Conservation (phyloP, 192 early-diverging fungal species). For the Linnemannia elongata region DNA sequence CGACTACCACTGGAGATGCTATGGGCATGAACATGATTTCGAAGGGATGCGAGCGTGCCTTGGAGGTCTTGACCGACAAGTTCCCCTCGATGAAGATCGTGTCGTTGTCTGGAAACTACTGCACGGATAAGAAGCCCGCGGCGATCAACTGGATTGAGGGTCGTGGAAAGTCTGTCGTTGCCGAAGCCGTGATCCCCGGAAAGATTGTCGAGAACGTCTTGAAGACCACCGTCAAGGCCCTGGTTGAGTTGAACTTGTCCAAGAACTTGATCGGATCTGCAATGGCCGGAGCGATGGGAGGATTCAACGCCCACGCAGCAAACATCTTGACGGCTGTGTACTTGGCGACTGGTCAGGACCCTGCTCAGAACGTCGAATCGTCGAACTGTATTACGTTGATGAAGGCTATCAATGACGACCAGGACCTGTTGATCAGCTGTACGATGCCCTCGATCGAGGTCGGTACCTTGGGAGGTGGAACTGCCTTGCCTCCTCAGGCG, state of each 20-base stretch:
- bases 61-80: conserved; percentile 69
- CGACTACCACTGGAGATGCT: conserved; percentile 93
- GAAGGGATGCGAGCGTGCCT: conserved; percentile 90
- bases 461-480: conserved; percentile 94
- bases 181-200: conserved; percentile 88
- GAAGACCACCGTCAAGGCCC: conserved; percentile 85
- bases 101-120: conserved; percentile 93
- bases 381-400: conserved; percentile 95
- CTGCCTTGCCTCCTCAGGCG: conserved; percentile 84
- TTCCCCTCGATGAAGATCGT: conserved; percentile 86
- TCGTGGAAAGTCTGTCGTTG: conserved; percentile 92
- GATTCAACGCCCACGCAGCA: conserved; percentile 95
- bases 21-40: conserved; percentile 99
- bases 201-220: conserved; percentile 83
- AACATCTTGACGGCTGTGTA: conserved; percentile 93
- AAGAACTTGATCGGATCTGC: conserved; percentile 96
- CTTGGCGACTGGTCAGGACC: conserved; percentile 95
- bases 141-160: conserved; percentile 99
- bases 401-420: conserved; percentile 84
- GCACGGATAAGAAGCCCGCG: conserved; percentile 96
- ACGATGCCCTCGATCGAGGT: conserved; percentile 97
- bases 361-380: conserved; percentile 95
- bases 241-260: conserved; percentile 85
- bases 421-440: conserved; percentile 89
- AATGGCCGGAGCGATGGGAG: conserved; percentile 93